These are phyloP conservation scores for Talaromyces thailandensis DNA, from an alignment of 495 filamentous ascomycete species.

Conservation along the genomic window DNA sequence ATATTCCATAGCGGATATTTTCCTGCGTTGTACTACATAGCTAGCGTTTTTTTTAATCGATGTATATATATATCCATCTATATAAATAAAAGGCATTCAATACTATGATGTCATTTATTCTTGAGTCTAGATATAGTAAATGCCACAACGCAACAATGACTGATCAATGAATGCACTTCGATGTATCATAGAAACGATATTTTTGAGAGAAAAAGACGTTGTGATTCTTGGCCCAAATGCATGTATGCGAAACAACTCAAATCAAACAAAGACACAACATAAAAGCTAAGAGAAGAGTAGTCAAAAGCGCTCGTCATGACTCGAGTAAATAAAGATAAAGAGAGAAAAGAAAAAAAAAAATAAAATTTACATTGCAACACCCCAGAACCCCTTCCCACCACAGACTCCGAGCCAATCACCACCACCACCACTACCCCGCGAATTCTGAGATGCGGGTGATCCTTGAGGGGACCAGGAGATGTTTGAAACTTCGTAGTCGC, in stretches of 20 bases:
- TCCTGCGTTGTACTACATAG: not conserved
- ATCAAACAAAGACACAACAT: not conserved
- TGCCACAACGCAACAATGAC: no score
- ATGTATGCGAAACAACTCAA: not conserved
- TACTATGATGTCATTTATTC: not conserved
- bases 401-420: constrained; percentile 93
- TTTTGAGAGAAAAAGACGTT: not conserved
- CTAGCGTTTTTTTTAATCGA: not conserved
- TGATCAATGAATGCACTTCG: no score
- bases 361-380: constrained; percentile 52
- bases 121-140: not conserved
- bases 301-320: not conserved
- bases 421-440: no score
- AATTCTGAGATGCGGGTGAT: constrained; percentile 46
- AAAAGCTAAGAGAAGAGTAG: not conserved
- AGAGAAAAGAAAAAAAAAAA: not conserved
- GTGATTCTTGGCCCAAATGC: not conserved
- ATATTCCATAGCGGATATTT: not conserved
- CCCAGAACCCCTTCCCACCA: constrained; percentile 87
- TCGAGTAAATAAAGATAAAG: no score
- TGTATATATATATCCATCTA: not conserved
- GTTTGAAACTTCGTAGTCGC: constrained; percentile 93
- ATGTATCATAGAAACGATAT: not conserved
- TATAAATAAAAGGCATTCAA: not conserved
- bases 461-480: constrained; percentile 89